A percentile compares a stretch with the other conserved stretches of the same genome.
These are phyloP conservation scores for Sideroxylon spinosum DNA, from an alignment of 179 eudicot species.

Conservation along the genomic window DNA sequence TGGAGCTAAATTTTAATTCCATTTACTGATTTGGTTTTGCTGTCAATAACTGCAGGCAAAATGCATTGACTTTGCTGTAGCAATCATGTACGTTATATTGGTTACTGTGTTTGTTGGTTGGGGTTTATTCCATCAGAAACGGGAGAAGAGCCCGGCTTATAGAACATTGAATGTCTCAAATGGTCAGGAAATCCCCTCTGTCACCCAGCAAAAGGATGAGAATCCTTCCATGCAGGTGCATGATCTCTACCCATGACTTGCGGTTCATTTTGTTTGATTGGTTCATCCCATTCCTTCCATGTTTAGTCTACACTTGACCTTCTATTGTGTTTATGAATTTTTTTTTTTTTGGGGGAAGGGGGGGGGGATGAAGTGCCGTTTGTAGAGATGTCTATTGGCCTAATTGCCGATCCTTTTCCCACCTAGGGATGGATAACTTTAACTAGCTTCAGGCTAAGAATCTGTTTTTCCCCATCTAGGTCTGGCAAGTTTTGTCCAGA, in stretches of 20 bases:
- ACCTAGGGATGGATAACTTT: no score
- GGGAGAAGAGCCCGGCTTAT: conserved; percentile 42
- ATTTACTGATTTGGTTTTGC: neutral
- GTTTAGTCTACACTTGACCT: no score
- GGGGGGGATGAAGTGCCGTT: no score
- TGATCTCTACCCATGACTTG: neutral
- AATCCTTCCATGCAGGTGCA: conserved; percentile 54
- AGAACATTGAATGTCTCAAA: conserved; percentile 54
- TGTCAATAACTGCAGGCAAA: conserved; percentile 62
- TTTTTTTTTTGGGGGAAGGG: no score
- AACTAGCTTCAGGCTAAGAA: no score
- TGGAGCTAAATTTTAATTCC: no score
- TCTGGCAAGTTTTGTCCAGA: no score
- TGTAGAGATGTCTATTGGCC: no score
- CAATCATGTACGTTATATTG: conserved; percentile 61
- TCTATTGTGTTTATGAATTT: no score
- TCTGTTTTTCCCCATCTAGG: no score
- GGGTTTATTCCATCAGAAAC: conserved; percentile 68
- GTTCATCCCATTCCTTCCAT: neutral
- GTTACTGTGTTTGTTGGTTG: conserved; percentile 79
- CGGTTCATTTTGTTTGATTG: neutral
- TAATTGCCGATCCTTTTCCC: no score
- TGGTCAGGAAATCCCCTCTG: conserved; percentile 38
- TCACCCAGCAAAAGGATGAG: conserved; percentile 55
- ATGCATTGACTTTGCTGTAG: conserved; percentile 75